A percentile compares a stretch with the other conserved stretches of the same genome.
Evolutionary conservation across 139 green algal species (phyloP).

Genomic region (Micromonas pusilla): DNA sequence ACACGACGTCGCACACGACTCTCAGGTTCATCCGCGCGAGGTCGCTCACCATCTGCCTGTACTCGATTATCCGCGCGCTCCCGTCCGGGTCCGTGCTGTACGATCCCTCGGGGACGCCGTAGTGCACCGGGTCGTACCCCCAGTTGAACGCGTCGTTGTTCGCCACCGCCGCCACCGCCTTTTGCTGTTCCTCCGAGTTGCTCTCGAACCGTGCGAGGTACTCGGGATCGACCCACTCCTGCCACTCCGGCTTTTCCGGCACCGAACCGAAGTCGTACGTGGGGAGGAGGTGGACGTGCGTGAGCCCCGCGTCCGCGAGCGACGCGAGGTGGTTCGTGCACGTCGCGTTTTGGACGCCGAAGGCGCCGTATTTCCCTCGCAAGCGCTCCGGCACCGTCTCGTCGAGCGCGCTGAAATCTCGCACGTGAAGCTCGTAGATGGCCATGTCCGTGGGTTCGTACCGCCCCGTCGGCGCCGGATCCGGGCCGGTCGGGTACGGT

Average conservation of each 20-base stretch:
- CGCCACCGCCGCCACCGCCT: slow-evolving; percentile 44
- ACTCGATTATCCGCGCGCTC: slow-evolving; percentile 56
- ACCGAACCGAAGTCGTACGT: slow-evolving; percentile 78
- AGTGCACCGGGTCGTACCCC: slow-evolving; percentile 82
- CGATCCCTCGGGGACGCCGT: slow-evolving; percentile 71
- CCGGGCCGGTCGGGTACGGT: slow-evolving; percentile 15
- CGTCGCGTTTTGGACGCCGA: slow-evolving; percentile 38
- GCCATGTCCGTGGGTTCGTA: slow-evolving; percentile 55
- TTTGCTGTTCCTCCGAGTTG: slow-evolving; percentile 67
- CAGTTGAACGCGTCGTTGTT: slow-evolving; percentile 81
- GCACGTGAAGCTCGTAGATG: slow-evolving; percentile 87
- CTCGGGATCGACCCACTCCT: slow-evolving; percentile 19
- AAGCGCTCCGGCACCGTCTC: slow-evolving; percentile 46
- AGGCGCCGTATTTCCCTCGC: slow-evolving; percentile 74
- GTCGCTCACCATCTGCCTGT: slow-evolving; percentile 61
- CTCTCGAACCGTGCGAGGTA: slow-evolving; percentile 1
- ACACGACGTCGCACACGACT: slow-evolving; percentile 84
- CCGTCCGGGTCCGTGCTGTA: slow-evolving; percentile 76
- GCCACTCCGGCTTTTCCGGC: slow-evolving; percentile 53
- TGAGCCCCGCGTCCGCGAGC: slow-evolving; percentile 56
- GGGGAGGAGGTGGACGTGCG: slow-evolving; percentile 82
- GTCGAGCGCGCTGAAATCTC: slow-evolving; percentile 79
- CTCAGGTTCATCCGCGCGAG: slow-evolving; percentile 45
- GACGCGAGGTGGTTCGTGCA: slow-evolving; percentile 6
- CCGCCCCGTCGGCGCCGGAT: slow-evolving; percentile 29